phyloP scores from a whole-genome alignment of 1,139 yeast species.

The Waltiozyma sp. region DNA sequence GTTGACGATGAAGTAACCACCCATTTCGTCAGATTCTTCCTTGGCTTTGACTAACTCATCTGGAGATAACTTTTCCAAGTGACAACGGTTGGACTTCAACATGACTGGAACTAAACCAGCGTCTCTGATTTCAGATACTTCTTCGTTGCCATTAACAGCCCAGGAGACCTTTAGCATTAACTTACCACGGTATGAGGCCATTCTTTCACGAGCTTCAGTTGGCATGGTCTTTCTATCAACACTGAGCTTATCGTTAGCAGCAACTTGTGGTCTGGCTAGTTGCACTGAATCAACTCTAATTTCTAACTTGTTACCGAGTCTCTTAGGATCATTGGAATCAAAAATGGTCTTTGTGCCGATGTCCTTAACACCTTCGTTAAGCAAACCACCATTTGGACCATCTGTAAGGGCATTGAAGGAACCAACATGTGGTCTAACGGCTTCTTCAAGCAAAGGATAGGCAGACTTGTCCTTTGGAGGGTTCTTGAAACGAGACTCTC shows the following conservation, averaged over 20 bases:
- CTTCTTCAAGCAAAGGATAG: slow-evolving; percentile 73
- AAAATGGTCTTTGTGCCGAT: slow-evolving; percentile 79
- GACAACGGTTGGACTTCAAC: slow-evolving; percentile 87
- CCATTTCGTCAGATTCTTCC: slow-evolving; percentile 93
- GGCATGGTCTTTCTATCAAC: slow-evolving; percentile 79
- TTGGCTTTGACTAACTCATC: slow-evolving; percentile 62
- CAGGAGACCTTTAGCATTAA: slow-evolving; percentile 70
- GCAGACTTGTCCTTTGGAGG: slow-evolving; percentile 85
- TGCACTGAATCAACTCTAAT: slow-evolving; percentile 82
- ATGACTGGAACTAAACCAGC: slow-evolving; percentile 89
- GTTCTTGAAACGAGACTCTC: slow-evolving; percentile 73
- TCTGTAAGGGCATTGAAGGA: slow-evolving; percentile 93
- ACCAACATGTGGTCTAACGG: slow-evolving; percentile 90
- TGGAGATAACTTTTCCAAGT: slow-evolving; percentile 74
- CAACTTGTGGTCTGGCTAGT: slow-evolving; percentile 70
- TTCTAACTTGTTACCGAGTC: slow-evolving; percentile 72
- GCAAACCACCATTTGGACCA: slow-evolving; percentile 73
- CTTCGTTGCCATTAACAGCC: slow-evolving; percentile 82
- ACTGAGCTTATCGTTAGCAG: slow-evolving; percentile 66
- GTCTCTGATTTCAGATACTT: slow-evolving; percentile 71
- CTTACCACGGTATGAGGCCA: slow-evolving; percentile 64
- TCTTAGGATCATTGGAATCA: slow-evolving; percentile 55
- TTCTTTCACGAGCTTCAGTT: slow-evolving; percentile 82
- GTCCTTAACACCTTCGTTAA: slow-evolving; percentile 79
- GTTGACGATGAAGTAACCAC: slow-evolving; percentile 92